These are phyloP conservation scores for Echinochloa phyllopogon DNA, from an alignment of 176 grass and related monocot genomes.

Conservation along the genomic window DNA sequence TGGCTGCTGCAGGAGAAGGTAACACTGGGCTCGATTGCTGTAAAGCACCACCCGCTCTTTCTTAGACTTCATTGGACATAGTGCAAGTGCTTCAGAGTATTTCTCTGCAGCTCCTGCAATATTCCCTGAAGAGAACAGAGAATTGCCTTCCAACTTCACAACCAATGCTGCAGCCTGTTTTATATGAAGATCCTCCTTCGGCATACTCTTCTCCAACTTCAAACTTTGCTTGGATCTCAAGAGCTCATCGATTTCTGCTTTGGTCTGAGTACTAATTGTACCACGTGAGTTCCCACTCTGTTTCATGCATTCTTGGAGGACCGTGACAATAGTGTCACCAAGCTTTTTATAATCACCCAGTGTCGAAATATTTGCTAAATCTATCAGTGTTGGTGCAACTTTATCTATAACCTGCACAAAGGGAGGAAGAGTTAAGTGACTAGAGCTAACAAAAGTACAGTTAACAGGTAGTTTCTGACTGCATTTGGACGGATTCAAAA, in stretches of 20 bases:
- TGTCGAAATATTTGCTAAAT: slow-evolving; percentile 75
- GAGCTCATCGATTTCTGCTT: slow-evolving; percentile 87
- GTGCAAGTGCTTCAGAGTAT: slow-evolving; percentile 91
- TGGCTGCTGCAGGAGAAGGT: slow-evolving; percentile 96
- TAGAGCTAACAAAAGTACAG: slow-evolving; percentile 3
- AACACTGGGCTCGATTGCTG: slow-evolving; percentile 94
- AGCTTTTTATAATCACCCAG: slow-evolving; percentile 87
- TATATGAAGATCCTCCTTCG: slow-evolving; percentile 96
- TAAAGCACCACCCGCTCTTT: slow-evolving; percentile 98
- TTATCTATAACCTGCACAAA: slow-evolving; percentile 83
- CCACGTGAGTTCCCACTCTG: slow-evolving; percentile 48
- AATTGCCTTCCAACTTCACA: slow-evolving; percentile 98
- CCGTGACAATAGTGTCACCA: slow-evolving; percentile 74
- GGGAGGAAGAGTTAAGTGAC: neutral
- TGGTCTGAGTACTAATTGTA: slow-evolving; percentile 61
- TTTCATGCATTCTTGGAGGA: slow-evolving; percentile 78
- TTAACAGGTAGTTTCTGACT: neutral
- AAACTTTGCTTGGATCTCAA: slow-evolving; percentile 78
- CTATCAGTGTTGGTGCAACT: slow-evolving; percentile 76
- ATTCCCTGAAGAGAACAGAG: slow-evolving; percentile 92
- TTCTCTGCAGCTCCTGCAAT: slow-evolving; percentile 88
- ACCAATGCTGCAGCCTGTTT: slow-evolving; percentile 98
- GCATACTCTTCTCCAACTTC: slow-evolving; percentile 92
- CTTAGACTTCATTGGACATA: slow-evolving; percentile 98
- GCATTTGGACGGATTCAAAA: neutral